Percentiles rank a stretch among this genome's conserved stretches.
phyloP scores from a whole-genome alignment of 1,139 yeast species.

The Arxiozyma bovina region DNA sequence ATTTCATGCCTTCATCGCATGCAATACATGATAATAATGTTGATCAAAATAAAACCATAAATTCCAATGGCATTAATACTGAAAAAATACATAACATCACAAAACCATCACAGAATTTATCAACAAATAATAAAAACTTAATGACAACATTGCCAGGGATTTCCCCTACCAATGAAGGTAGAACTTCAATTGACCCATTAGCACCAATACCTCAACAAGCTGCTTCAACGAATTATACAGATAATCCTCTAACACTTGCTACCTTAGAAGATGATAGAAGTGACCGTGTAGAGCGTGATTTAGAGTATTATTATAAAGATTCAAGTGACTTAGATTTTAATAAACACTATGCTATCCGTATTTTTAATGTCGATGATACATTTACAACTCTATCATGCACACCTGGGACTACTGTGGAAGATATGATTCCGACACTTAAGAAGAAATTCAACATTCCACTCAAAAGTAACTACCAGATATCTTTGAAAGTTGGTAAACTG shows the following conservation, averaged over 20 bases:
- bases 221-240: background rate
- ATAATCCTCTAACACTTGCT: background rate
- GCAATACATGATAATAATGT: conserved; percentile 5
- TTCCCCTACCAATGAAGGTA: conserved; percentile 1
- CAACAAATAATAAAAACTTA: background rate
- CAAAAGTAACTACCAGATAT: conserved; percentile 67
- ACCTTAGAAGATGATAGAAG: conserved; percentile 30
- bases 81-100: background rate
- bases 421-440: conserved; percentile 57
- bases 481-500: conserved; percentile 71
- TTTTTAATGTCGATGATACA: conserved; percentile 72
- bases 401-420: conserved; percentile 71
- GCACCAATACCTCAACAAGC: background rate
- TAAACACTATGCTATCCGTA: conserved; percentile 41
- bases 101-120: background rate
- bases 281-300: conserved; percentile 30
- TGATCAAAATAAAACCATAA: background rate
- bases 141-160: conserved; percentile 8
- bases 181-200: background rate
- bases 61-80: background rate
- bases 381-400: conserved; percentile 67
- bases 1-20: conserved; percentile 4
- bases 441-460: conserved; percentile 59
- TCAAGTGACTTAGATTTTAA: conserved; percentile 26
- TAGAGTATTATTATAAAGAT: conserved; percentile 30